Percentiles rank a stretch among this genome's conserved stretches.
phyloP scores from a whole-genome alignment of 108 stramenopile genomes.

The Parmales sp. region DNA sequence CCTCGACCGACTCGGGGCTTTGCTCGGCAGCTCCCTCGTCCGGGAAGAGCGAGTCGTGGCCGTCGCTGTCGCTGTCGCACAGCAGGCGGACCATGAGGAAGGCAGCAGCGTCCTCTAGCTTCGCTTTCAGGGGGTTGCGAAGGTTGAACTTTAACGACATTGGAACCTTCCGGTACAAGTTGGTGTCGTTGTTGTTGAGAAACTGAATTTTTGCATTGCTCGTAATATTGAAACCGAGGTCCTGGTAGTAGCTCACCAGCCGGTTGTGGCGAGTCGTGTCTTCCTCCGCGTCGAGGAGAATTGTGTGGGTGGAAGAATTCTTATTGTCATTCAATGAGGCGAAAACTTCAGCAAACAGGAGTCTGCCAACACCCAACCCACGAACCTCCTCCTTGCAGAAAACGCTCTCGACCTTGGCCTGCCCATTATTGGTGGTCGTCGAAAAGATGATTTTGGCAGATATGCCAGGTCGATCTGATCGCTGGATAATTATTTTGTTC shows the following conservation, averaged over 20 bases:
- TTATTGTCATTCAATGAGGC: conserved; percentile 27
- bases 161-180: conserved; percentile 49
- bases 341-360: conserved; percentile 42
- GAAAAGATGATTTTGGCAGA: conserved; percentile 59
- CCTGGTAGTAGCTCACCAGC: conserved; percentile 45
- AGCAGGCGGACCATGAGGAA: too few relatives aligned
- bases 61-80: too few relatives aligned
- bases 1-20: too few relatives aligned
- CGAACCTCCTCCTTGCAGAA: conserved; percentile 45
- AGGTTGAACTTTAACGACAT: too few relatives aligned
- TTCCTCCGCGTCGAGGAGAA: conserved; percentile 50
- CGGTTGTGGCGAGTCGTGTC: conserved; percentile 45
- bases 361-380: conserved; percentile 49
- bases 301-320: conserved; percentile 10
- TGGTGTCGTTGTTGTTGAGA: conserved; percentile 53
- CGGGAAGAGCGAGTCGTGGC: too few relatives aligned
- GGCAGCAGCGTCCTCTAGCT: too few relatives aligned
- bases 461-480: conserved; percentile 43
- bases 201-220: conserved; percentile 37
- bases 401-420: conserved; percentile 50
- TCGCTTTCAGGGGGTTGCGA: too few relatives aligned
- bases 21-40: too few relatives aligned
- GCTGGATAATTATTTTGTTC: conserved; percentile 49
- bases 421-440: conserved; percentile 4
- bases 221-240: conserved; percentile 39